Evolutionary conservation across 257 asterid species (phyloP).

Genomic region (Lycium barbarum): DNA sequence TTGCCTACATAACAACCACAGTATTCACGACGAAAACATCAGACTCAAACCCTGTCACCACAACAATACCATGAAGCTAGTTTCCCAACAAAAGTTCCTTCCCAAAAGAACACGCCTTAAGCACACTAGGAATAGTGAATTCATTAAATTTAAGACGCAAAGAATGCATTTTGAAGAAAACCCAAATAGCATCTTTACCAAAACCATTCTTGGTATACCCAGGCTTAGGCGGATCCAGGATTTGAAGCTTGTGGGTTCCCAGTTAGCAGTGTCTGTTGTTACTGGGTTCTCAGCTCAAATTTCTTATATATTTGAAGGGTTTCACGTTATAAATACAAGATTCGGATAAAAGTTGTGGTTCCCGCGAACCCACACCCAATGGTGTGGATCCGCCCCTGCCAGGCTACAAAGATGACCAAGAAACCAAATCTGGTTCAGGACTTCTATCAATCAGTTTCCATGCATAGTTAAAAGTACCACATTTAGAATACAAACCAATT

Average conservation of each 20-base stretch:
- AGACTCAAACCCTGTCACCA: slow-evolving; percentile 28
- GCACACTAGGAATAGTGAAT: slow-evolving; percentile 33
- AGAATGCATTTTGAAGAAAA: slow-evolving; percentile 29
- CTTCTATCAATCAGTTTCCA: slow-evolving; percentile 28
- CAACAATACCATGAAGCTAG: slow-evolving; percentile 30
- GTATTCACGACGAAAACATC: slow-evolving; percentile 37
- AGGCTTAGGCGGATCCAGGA: no score
- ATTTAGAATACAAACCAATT: not conserved
- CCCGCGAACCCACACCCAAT: no score
- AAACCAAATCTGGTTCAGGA: slow-evolving; percentile 33
- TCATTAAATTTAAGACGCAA: slow-evolving; percentile 34
- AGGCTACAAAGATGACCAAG: not conserved
- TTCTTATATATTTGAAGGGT: no score
- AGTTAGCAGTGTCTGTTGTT: no score
- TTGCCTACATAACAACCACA: slow-evolving; percentile 28
- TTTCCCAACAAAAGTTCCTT: slow-evolving; percentile 30
- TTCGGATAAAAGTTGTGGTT: no score
- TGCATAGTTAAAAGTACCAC: slow-evolving; percentile 24
- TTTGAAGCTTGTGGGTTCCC: no score
- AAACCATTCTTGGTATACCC: slow-evolving; percentile 24
- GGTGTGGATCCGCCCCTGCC: no score
- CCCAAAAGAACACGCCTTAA: slow-evolving; percentile 32
- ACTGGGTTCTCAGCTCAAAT: no score
- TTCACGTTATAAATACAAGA: no score
- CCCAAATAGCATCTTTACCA: slow-evolving; percentile 31